Evolutionary conservation across 768 basidiomycete genomes (phyloP).

Genomic region (Rickenella mellea): DNA sequence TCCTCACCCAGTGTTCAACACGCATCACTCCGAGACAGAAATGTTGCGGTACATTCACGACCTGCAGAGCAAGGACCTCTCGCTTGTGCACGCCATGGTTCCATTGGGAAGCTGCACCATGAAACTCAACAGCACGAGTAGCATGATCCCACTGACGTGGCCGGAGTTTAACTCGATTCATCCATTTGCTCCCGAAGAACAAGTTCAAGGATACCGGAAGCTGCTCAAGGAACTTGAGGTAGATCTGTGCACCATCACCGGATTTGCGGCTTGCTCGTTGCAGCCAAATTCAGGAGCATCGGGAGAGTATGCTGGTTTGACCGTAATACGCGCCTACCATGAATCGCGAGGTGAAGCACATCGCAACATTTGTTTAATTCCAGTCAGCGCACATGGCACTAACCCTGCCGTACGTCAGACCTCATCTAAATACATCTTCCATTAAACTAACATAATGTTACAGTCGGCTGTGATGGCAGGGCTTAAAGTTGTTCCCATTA

Average conservation of each 20-base stretch:
- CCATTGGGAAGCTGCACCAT: slow-evolving; percentile 93
- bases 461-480: slow-evolving; percentile 97
- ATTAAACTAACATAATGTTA: slow-evolving; percentile 9
- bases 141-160: slow-evolving; percentile 95
- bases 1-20: slow-evolving; percentile 88
- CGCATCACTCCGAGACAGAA: slow-evolving; percentile 96
- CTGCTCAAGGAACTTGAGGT: slow-evolving; percentile 88
- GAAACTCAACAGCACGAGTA: slow-evolving; percentile 97
- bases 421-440: neutral
- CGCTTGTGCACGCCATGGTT: slow-evolving; percentile 94
- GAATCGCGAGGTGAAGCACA: slow-evolving; percentile 78
- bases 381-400: slow-evolving; percentile 94
- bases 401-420: slow-evolving; percentile 78
- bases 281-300: slow-evolving; percentile 99
- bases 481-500: slow-evolving; percentile 92
- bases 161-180: slow-evolving; percentile 86
- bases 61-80: slow-evolving; percentile 89
- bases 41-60: slow-evolving; percentile 96
- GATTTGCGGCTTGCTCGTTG: slow-evolving; percentile 93
- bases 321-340: slow-evolving; percentile 90
- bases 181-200: slow-evolving; percentile 85
- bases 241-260: slow-evolving; percentile 89
- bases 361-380: slow-evolving; percentile 88
- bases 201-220: slow-evolving; percentile 78
- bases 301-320: slow-evolving; percentile 95